Evolutionary conservation across 176 grass and related monocot genomes (phyloP), one percentile per base, ranked within the genome.

Genomic region (Oryza glumipatula): DNA sequence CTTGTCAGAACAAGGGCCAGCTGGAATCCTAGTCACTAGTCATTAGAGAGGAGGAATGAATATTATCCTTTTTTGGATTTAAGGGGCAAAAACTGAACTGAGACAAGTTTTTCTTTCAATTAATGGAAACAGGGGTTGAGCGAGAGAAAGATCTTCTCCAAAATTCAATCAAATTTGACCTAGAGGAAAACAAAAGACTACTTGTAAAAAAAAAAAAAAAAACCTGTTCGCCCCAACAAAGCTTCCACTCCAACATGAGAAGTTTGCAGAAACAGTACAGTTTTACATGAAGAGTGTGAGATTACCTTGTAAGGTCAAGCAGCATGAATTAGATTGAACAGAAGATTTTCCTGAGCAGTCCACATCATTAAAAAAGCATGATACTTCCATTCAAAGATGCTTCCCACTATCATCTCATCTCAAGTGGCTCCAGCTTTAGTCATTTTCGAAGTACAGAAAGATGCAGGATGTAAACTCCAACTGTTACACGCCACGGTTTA

Each of bases 351-450:
- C 81, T 66, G 43, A 49, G 32, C 21, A 74, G 26, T 66, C 11
- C 9, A 7, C 1, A 3, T 49, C 41, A 11, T 35, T 49, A 16
- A 65, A 65, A 66, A 49, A 48, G 7, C 61, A 32, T 38, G n/a
- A 63, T 30, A 63, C 15, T 36, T 65, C 26, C 70, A 49, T 66
- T 8, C 60, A 66, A 65, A 74, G 41, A 65, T 74, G 70, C 41
- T 49, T 15, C 70, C 45, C 43, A 9, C 46, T 66, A 64, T 66
- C 36, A 65, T 22, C 56, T 28, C 33, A 39, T 73, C 44, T 73
- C 69, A 73, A 73, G 80, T 82, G 17, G 81, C 43, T 36, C 41
- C 41, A 47, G 11, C 41, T 82, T 82, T 83, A 49, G 58, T 35
- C 41, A 49, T 74, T 47, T 66, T 83, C 70, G 24, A 74, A 23